Conservation (phyloP, 768 basidiomycete genomes). For the Trametes cubensis region DNA sequence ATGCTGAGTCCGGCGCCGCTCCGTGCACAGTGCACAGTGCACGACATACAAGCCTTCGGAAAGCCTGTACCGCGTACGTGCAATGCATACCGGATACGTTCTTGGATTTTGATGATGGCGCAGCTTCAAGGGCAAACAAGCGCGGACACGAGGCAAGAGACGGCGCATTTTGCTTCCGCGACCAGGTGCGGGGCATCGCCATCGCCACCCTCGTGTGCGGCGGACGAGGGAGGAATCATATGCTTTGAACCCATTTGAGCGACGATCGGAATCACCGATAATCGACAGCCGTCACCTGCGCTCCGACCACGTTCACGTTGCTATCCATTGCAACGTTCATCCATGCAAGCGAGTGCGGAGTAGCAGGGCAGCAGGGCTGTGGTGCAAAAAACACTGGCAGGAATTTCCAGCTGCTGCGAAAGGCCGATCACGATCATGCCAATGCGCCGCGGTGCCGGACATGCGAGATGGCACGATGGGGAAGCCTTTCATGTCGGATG, state of each 20-base stretch:
- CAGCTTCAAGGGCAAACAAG: background rate
- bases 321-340: background rate
- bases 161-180: conserved; percentile 18
- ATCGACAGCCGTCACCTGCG: background rate
- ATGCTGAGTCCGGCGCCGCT: background rate
- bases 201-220: background rate
- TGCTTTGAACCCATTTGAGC: background rate
- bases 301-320: no score
- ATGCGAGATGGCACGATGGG: background rate
- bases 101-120: conserved; percentile 2
- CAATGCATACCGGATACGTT: background rate
- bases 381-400: no score
- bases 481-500: background rate
- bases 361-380: no score
- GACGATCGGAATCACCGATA: conserved; percentile 13
- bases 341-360: no score
- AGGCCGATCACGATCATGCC: background rate
- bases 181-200: conserved; percentile 6
- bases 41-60: no score
- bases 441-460: conserved; percentile 6
- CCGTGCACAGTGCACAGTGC: no score
- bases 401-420: no score
- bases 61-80: background rate
- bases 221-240: conserved; percentile 1
- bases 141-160: conserved; percentile 3